phyloP scores from a whole-genome alignment of 163 green algal species.

The Prototheca stagnorum region DNA sequence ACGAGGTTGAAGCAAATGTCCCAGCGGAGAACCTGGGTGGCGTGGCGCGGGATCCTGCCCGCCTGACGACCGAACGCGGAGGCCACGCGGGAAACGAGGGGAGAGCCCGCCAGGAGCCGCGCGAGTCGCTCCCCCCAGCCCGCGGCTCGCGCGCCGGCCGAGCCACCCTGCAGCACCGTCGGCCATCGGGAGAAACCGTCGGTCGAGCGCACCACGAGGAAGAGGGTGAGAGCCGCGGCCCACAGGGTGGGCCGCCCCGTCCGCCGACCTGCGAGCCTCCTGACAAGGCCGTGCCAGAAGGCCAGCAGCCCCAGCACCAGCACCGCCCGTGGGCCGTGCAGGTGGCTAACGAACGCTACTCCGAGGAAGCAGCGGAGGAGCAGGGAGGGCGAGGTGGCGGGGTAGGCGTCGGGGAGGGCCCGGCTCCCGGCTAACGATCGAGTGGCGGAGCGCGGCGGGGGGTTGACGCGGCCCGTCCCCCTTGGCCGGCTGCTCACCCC shows the following conservation, averaged over 20 bases:
- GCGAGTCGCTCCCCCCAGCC: constrained; percentile 10
- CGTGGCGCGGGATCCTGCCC: too few relatives aligned
- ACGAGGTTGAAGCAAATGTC: constrained; percentile 76
- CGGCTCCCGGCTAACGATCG: not conserved
- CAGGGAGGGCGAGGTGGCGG: not conserved
- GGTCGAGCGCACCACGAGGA: constrained; percentile 27
- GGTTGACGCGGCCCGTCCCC: too few relatives aligned
- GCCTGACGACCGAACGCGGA: not conserved
- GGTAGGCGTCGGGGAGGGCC: not conserved
- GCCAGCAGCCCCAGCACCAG: not conserved
- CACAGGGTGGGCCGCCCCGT: constrained; percentile 30
- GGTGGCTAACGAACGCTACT: too few relatives aligned
- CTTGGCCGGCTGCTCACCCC: too few relatives aligned
- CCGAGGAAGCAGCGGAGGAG: too few relatives aligned
- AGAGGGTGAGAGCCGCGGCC: constrained; percentile 18
- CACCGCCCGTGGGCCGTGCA: not conserved
- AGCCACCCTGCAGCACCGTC: too few relatives aligned
- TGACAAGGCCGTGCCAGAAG: not conserved
- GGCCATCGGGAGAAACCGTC: constrained; percentile 35
- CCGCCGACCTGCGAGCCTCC: not conserved
- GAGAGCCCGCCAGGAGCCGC: not conserved
- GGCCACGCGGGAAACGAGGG: not conserved
- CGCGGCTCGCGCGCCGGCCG: too few relatives aligned
- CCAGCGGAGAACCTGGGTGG: constrained; percentile 65
- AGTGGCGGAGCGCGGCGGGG: too few relatives aligned